Evolutionary conservation across 371 early-diverging fungal genomes (phyloP).

Genomic region (Chytridium lagenaria): DNA sequence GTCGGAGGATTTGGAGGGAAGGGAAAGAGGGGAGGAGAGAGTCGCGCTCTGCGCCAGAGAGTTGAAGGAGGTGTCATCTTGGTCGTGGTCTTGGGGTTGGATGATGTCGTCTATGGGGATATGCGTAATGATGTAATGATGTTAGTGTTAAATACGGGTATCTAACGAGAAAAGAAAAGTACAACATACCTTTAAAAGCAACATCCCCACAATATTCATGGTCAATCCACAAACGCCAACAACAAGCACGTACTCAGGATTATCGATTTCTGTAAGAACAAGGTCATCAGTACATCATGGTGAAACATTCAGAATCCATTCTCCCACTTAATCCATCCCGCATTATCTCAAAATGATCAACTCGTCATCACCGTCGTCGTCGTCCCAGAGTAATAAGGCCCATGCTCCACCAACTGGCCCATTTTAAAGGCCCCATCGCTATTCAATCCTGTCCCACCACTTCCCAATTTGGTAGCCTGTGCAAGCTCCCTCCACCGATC

Average conservation of each 20-base stretch:
- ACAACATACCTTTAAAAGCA: slow-evolving; percentile 12
- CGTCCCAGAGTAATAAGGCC: too few species aligned
- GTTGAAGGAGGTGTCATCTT: background rate
- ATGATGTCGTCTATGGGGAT: background rate
- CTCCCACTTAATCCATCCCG: background rate
- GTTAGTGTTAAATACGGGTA: background rate
- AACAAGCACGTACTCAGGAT: slow-evolving; percentile 28
- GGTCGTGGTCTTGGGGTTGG: background rate
- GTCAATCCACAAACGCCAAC: slow-evolving; percentile 45
- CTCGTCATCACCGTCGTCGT: too few species aligned
- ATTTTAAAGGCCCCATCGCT: background rate
- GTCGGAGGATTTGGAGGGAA: background rate
- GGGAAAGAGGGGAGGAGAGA: background rate
- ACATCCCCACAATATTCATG: slow-evolving; percentile 44
- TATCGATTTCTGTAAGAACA: background rate
- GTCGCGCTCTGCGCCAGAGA: background rate
- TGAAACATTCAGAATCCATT: background rate
- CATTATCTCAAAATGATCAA: background rate
- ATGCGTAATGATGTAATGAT: background rate
- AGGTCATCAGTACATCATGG: background rate
- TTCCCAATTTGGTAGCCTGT: background rate
- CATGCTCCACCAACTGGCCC: background rate
- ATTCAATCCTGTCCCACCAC: background rate
- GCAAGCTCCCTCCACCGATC: background rate
- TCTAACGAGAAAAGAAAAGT: background rate